phyloP scores from a whole-genome alignment of 2,329 filamentous ascomycete genomes.

The Myriosclerotinia curreyana region DNA sequence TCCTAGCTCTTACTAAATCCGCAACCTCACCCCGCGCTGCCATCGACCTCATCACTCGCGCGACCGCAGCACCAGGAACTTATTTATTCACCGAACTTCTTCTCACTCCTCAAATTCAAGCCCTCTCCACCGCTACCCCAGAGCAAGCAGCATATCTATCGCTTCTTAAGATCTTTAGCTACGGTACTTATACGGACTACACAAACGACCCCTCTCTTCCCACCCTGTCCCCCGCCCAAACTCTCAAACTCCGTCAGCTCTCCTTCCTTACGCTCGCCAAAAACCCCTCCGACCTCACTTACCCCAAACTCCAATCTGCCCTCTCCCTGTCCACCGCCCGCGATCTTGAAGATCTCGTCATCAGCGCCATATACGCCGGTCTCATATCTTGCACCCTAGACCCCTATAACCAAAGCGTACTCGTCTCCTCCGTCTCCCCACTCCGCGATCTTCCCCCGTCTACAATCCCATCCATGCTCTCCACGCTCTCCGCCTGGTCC shows the following conservation, averaged over 20 bases:
- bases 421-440: slow-evolving; percentile 76
- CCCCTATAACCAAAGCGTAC: slow-evolving; percentile 68
- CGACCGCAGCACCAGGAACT: slow-evolving; percentile 84
- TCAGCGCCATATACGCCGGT: slow-evolving; percentile 81
- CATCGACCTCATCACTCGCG: slow-evolving; percentile 80
- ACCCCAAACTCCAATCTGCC: slow-evolving; percentile 61
- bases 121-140: slow-evolving; percentile 55
- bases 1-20: slow-evolving; percentile 81
- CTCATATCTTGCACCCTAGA: slow-evolving; percentile 82
- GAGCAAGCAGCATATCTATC: slow-evolving; percentile 64
- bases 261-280: slow-evolving; percentile 79
- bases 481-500: slow-evolving; percentile 70
- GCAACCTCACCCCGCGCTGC: slow-evolving; percentile 80
- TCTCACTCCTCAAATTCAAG: slow-evolving; percentile 72
- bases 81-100: slow-evolving; percentile 96
- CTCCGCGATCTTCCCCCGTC: slow-evolving; percentile 80
- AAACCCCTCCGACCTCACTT: slow-evolving; percentile 66
- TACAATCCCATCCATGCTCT: slow-evolving; percentile 65
- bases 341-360: slow-evolving; percentile 82
- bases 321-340: slow-evolving; percentile 65
- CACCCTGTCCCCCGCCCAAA: slow-evolving; percentile 66
- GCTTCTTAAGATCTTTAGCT: slow-evolving; percentile 84
- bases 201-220: slow-evolving; percentile 57
- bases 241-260: slow-evolving; percentile 84
- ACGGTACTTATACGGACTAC: slow-evolving; percentile 85